Evolutionary conservation across 2,329 filamentous ascomycete genomes (phyloP).

Genomic region (Emydomyces testavorans): DNA sequence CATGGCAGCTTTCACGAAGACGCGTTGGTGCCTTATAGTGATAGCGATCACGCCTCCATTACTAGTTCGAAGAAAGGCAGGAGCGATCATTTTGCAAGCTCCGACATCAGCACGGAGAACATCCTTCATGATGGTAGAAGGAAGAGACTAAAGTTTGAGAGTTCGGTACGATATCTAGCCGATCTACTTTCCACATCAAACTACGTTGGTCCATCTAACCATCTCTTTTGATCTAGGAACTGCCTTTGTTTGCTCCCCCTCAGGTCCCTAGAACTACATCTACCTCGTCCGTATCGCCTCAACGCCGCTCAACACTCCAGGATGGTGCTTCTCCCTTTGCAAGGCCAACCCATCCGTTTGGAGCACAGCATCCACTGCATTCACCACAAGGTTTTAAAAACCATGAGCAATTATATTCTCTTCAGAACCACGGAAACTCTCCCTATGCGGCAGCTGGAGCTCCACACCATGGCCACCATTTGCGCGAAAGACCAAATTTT

Average conservation of each 20-base stretch:
- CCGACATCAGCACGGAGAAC: conserved; percentile 95
- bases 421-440: conserved; percentile 24
- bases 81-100: conserved; percentile 76
- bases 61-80: conserved; percentile 61
- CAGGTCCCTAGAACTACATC: conserved; percentile 91
- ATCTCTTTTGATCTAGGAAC: conserved; percentile 51
- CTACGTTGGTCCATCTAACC: conserved; percentile 17
- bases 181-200: background rate
- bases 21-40: conserved; percentile 65
- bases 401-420: conserved; percentile 32
- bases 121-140: conserved; percentile 94
- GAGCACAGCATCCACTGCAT: conserved; percentile 63
- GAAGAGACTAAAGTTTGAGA: conserved; percentile 90
- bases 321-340: conserved; percentile 63
- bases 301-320: conserved; percentile 65
- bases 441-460: conserved; percentile 52
- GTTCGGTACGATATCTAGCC: conserved; percentile 61
- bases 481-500: conserved; percentile 53
- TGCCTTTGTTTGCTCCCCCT: conserved; percentile 86
- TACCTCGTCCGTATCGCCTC: conserved; percentile 92
- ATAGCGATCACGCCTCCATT: conserved; percentile 69
- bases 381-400: conserved; percentile 70
- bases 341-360: conserved; percentile 67
- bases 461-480: conserved; percentile 49
- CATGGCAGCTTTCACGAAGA: conserved; percentile 56